Evolutionary conservation across 176 grass and related monocot genomes (phyloP).

Genomic region (Areca catechu): DNA sequence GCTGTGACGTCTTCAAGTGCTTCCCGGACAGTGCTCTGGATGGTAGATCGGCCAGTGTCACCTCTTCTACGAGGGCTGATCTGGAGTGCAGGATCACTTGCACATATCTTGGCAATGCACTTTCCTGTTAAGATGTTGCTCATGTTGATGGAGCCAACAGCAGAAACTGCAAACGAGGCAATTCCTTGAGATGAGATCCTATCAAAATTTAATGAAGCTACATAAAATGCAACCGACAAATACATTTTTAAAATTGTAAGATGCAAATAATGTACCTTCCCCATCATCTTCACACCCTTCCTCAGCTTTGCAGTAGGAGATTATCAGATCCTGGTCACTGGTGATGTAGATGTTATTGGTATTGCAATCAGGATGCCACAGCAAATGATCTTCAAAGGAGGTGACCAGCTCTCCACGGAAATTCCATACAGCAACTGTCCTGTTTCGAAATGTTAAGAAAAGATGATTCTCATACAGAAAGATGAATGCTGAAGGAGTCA

Average conservation of each 20-base stretch:
- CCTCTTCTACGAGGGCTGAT: constrained; percentile 28
- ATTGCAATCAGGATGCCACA: constrained; percentile 91
- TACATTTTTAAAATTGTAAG: too few species aligned
- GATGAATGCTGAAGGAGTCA: constrained; percentile 94
- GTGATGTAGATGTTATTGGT: constrained; percentile 80
- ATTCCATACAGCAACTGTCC: constrained; percentile 95
- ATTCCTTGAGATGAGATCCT: too few species aligned
- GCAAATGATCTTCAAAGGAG: constrained; percentile 92
- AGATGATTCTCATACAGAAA: constrained; percentile 99
- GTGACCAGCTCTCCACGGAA: constrained; percentile 94
- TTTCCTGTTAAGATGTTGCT: constrained; percentile 93
- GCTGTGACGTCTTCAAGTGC: constrained; percentile 88
- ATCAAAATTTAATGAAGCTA: too few species aligned
- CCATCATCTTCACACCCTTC: constrained; percentile 9
- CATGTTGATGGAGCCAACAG: constrained; percentile 93
- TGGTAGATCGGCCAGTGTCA: constrained; percentile 23
- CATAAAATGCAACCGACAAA: too few species aligned
- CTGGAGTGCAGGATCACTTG: constrained; percentile 47
- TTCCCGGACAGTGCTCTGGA: constrained; percentile 67
- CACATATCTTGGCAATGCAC: constrained; percentile 93
- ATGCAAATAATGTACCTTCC: background rate
- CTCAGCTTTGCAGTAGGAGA: constrained; percentile 91
- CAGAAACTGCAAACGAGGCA: constrained; percentile 23
- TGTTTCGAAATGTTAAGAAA: constrained; percentile 93
- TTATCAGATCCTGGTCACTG: constrained; percentile 93